Evolutionary conservation across 108 stramenopile genomes (phyloP).

Genomic region (Skeletonema marinoi): DNA sequence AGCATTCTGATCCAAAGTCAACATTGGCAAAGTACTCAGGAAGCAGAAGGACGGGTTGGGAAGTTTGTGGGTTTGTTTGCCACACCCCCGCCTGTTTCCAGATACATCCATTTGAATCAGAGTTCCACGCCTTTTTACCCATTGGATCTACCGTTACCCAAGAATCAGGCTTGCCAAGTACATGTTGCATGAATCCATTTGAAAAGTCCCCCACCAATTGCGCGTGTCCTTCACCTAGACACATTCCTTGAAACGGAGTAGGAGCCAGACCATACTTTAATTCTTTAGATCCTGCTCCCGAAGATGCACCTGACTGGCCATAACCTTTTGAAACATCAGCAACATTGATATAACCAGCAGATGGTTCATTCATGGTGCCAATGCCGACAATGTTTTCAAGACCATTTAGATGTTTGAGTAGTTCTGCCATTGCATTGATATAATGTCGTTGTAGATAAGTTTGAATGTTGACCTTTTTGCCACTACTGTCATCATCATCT

Average conservation of each 20-base stretch:
- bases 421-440: conserved; percentile 36
- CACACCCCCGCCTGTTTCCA: conserved; percentile 39
- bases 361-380: conserved; percentile 57
- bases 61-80: conserved; percentile 16
- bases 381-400: conserved; percentile 49
- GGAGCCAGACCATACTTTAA: conserved; percentile 20
- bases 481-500: background rate
- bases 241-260: conserved; percentile 38
- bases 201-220: conserved; percentile 27
- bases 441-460: conserved; percentile 46
- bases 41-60: conserved; percentile 10
- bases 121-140: conserved; percentile 26
- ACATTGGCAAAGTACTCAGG: conserved; percentile 34
- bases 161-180: conserved; percentile 15
- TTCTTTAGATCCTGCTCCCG: conserved; percentile 3
- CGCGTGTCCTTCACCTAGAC: conserved; percentile 18
- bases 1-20: conserved; percentile 33
- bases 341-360: conserved; percentile 39
- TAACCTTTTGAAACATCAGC: conserved; percentile 20
- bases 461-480: conserved; percentile 31
- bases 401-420: conserved; percentile 32
- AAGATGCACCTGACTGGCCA: conserved; percentile 8
- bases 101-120: conserved; percentile 8
- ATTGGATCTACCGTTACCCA: conserved; percentile 27
- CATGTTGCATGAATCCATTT: conserved; percentile 35